Percentiles rank a stretch among this genome's conserved stretches.
Evolutionary conservation across 148 eudicot genomes (phyloP).

Genomic region (Spergularia bocconei): DNA sequence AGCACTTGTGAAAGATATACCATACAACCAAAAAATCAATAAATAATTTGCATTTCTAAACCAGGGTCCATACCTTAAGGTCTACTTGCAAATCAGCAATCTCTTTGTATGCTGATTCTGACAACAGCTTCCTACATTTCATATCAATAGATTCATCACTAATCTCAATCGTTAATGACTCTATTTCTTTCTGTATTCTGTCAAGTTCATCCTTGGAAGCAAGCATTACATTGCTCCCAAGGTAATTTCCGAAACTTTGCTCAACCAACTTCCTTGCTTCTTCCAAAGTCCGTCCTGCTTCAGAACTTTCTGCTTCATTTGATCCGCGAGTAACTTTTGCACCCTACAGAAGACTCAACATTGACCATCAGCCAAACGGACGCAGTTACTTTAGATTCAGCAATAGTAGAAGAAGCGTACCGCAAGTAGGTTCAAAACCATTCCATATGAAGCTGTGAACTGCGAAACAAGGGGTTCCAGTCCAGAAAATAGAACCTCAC

Average conservation of each 20-base stretch:
- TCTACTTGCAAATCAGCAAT: constrained; percentile 84
- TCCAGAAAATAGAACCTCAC: constrained; percentile 83
- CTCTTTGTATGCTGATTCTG: constrained; percentile 72
- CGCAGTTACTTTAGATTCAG: constrained; percentile 6
- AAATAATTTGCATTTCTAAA: background rate
- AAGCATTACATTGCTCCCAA: constrained; percentile 96
- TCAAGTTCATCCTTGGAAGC: constrained; percentile 89
- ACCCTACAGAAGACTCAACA: constrained; percentile 50
- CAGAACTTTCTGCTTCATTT: constrained; percentile 53
- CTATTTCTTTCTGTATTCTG: constrained; percentile 75
- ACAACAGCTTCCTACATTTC: constrained; percentile 58
- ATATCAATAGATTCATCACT: constrained; percentile 88
- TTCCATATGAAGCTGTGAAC: constrained; percentile 97
- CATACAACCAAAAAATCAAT: background rate
- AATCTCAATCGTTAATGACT: constrained; percentile 56
- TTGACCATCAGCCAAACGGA: constrained; percentile 12
- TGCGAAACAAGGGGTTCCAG: constrained; percentile 95
- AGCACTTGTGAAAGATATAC: background rate
- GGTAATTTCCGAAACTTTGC: constrained; percentile 98
- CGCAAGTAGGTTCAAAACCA: constrained; percentile 98
- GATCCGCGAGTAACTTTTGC: constrained; percentile 69
- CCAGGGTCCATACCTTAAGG: constrained; percentile 50
- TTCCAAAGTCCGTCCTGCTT: constrained; percentile 77
- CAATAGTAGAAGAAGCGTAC: constrained; percentile 38
- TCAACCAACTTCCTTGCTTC: constrained; percentile 97